Conservation (phyloP, 2,329 filamentous ascomycete species). For the Pseudogymnoascus sp. region DNA sequence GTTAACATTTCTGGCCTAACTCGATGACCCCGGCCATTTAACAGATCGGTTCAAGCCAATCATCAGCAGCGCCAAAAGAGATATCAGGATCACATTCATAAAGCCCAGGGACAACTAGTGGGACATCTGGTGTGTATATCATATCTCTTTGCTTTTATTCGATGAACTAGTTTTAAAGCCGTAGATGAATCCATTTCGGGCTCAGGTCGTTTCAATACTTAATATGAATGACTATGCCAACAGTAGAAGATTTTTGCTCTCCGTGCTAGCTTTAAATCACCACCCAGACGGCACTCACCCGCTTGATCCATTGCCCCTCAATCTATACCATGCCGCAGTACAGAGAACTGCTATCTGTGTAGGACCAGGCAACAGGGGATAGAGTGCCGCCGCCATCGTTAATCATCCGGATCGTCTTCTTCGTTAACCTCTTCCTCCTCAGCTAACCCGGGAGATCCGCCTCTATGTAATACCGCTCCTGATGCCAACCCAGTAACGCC, state of each 20-base stretch:
- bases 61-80: not conserved
- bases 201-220: constrained; percentile 1
- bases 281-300: not conserved
- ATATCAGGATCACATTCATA: not conserved
- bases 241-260: not conserved
- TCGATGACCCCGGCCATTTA: constrained; percentile 26
- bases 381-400: constrained; percentile 52
- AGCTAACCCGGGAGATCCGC: constrained; percentile 31
- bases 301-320: constrained; percentile 44
- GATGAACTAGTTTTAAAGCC: constrained; percentile 7
- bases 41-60: not conserved
- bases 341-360: constrained; percentile 28
- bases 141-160: constrained; percentile 8
- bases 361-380: constrained; percentile 62
- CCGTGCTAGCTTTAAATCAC: constrained; percentile 7
- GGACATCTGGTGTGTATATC: constrained; percentile 1
- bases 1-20: constrained; percentile 20
- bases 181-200: constrained; percentile 5
- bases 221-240: constrained; percentile 10
- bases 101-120: not conserved
- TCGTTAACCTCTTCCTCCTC: constrained; percentile 52
- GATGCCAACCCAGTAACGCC: constrained; percentile 29
- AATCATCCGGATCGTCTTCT: constrained; percentile 58
- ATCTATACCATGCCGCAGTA: constrained; percentile 21
- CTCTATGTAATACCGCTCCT: constrained; percentile 22